Evolutionary conservation across 2,329 filamentous ascomycete genomes (phyloP).

Genomic region (Penicillium sp.): DNA sequence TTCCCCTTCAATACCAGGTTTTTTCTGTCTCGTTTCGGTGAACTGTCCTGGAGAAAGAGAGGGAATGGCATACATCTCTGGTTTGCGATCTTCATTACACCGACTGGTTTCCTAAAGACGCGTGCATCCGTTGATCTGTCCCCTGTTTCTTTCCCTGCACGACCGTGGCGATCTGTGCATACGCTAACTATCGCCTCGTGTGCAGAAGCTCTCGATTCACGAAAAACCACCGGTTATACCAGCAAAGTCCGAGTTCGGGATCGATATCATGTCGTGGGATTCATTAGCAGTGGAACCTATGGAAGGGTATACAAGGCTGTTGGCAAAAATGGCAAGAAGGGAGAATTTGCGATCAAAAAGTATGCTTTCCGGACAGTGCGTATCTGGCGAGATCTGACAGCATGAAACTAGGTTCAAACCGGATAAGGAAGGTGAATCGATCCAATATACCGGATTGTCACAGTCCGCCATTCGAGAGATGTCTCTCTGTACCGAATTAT

Average conservation of each 20-base stretch:
- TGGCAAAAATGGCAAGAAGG: constrained; percentile 68
- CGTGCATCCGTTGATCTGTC: constrained; percentile 19
- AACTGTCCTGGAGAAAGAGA: constrained; percentile 1
- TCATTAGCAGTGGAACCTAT: constrained; percentile 98
- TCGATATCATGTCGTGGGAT: constrained; percentile 93
- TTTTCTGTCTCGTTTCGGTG: background rate
- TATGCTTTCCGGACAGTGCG: constrained; percentile 42
- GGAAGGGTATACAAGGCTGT: constrained; percentile 96
- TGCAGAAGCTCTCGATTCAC: constrained; percentile 38
- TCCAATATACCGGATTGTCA: constrained; percentile 96
- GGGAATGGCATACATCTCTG: constrained; percentile 7
- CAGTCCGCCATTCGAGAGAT: constrained; percentile 97
- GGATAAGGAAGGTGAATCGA: constrained; percentile 92
- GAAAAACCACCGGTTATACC: constrained; percentile 53
- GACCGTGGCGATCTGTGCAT: constrained; percentile 6
- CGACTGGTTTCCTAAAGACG: constrained; percentile 12
- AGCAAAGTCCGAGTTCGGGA: constrained; percentile 86
- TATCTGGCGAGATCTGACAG: constrained; percentile 13
- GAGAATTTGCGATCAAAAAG: constrained; percentile 98
- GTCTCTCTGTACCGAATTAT: constrained; percentile 90
- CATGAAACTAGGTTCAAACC: constrained; percentile 73
- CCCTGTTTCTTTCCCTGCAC: constrained; percentile 10
- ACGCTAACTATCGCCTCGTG: constrained; percentile 24
- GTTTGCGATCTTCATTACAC: constrained; percentile 13
- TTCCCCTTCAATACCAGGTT: constrained; percentile 7